Evolutionary conservation across 1,284 basidiomycete genomes (phyloP).

Genomic region (Tausonia pullulans): DNA sequence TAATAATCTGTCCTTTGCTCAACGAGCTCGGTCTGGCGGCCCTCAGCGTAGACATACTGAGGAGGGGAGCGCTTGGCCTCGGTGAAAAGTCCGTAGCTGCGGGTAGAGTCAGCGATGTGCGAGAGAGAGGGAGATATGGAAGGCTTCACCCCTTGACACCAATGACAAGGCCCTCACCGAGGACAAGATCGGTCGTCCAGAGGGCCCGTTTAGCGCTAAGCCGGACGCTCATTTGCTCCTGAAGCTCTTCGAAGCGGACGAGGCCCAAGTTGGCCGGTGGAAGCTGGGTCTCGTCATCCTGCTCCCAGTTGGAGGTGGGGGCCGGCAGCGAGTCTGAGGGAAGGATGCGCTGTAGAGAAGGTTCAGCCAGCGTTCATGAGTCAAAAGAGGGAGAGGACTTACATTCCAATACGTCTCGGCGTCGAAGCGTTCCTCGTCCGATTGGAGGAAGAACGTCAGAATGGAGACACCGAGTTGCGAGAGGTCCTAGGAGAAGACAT

Average conservation of each 20-base stretch:
- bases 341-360: background rate
- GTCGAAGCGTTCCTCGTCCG: constrained; percentile 57
- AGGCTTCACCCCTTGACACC: constrained; percentile 71
- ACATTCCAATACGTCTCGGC: constrained; percentile 75
- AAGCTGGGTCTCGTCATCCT: background rate
- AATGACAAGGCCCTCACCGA: constrained; percentile 71
- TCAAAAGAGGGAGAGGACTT: constrained; percentile 25
- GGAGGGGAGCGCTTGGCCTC: constrained; percentile 70
- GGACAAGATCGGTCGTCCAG: constrained; percentile 69
- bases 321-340: background rate
- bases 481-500: constrained; percentile 50
- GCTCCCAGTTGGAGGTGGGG: background rate
- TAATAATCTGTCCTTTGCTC: constrained; percentile 57
- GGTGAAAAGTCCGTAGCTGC: constrained; percentile 71
- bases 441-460: constrained; percentile 85
- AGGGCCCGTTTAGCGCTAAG: constrained; percentile 79
- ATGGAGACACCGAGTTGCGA: constrained; percentile 66
- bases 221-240: constrained; percentile 59
- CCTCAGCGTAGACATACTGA: constrained; percentile 68
- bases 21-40: constrained; percentile 62
- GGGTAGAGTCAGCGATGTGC: background rate
- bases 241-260: constrained; percentile 39
- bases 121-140: constrained; percentile 3
- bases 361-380: too few relatives aligned
- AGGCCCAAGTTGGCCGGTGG: constrained; percentile 60